Conservation (phyloP, 2,329 filamentous ascomycete genomes). For the Pseudocercospora cruenta region DNA sequence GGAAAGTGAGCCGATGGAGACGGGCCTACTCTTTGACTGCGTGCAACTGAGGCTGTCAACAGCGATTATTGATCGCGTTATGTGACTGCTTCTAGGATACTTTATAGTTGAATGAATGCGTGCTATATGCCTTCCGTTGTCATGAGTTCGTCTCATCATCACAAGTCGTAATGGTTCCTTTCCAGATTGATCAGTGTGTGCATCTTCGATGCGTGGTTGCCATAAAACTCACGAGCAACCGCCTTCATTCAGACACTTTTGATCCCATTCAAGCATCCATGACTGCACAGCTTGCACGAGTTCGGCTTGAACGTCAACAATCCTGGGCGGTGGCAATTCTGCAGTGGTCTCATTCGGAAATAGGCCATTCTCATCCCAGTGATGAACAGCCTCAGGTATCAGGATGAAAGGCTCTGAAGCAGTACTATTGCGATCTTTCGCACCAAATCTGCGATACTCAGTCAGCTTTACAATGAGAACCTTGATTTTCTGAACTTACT, state of each 20-base stretch:
- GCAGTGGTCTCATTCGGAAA: constrained; percentile 64
- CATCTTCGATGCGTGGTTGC: neutral
- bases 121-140: neutral
- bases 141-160: neutral
- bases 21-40: no score
- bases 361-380: constrained; percentile 57
- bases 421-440: constrained; percentile 62
- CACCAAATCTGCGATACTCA: constrained; percentile 35
- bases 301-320: constrained; percentile 62
- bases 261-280: constrained; percentile 67
- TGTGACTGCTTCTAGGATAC: no score
- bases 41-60: no score
- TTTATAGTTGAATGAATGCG: neutral
- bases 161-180: neutral
- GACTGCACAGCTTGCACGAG: constrained; percentile 65
- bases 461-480: constrained; percentile 4
- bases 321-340: constrained; percentile 60
- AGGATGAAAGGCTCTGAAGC: constrained; percentile 71
- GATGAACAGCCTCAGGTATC: constrained; percentile 75
- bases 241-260: neutral
- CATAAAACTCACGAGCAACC: neutral
- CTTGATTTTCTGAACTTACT: constrained; percentile 27
- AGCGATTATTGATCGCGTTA: no score
- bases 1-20: neutral
- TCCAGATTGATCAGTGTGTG: neutral